Evolutionary conservation across 2,329 filamentous ascomycete species (phyloP), one percentile per base, ranked within the genome.

Genomic region (Talaromyces sp.): DNA sequence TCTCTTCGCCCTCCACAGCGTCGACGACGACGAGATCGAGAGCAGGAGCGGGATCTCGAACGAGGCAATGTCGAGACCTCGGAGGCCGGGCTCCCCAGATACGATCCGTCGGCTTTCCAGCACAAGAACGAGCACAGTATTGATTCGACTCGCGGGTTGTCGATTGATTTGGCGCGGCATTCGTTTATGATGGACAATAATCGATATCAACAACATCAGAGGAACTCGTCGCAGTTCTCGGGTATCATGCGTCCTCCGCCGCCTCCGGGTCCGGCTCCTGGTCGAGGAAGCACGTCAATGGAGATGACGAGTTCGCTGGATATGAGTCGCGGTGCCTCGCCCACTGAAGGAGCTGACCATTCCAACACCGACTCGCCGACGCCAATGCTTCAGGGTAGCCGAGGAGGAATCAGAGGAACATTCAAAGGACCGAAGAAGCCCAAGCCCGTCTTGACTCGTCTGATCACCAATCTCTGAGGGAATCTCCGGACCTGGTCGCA

Each of bases 61-160:
- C 50, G 27, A 53, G 61, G 56, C 8, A 59, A 56, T 31, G 10
- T 62, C 9, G 61, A 62, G 28, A 56, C 58, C 16, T 56, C 56
- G 27, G 72, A 74, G 55, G 68, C 68, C 50, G 59, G 62, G 31
- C 44, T 75, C 14, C 70, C 73, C 30, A 65, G 68, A 27, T 76
- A 76, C 61, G 70, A 76, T 53, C 74, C 74, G 1, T 75, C 73
- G 16, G 67, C 65, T 42, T 76, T 75, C 31, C 62, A 60, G 23
- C 44, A 33, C 36, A 40, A 40, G 54, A 27, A 59, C 31, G 55
- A 58, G 33, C 56, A 59, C 16, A 59, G 61, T 40, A 42, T 62
- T 9, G 61, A 62, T 23, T 59, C 52, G 16, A 44, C 31, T 31
- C 61, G 61, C 14, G 61, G 61, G 9, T 27, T 62, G 23, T 62